Base-by-base conservation (phyloP, 2,329 filamentous ascomycete genomes). In the Colletotrichum chlorophyti region DNA sequence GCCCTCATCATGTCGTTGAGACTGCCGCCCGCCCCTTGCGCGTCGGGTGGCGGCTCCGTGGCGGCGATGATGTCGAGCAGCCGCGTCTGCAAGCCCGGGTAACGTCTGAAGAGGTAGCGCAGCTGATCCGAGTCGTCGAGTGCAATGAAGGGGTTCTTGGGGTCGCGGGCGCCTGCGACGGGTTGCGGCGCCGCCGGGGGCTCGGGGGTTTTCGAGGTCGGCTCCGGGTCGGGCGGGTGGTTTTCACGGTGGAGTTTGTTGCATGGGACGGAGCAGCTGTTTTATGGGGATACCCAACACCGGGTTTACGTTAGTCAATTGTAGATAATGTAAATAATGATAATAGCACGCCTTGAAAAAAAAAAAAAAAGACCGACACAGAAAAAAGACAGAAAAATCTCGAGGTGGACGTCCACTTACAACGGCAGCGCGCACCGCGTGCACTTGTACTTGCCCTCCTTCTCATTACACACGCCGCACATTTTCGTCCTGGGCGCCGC, bases 391-490 rank as follows among this genome's bases (percentile, higher is more conserved):
- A n/a, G n/a, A n/a, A n/a, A n/a, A n/a, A n/a, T n/a, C n/a, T n/a
- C n/a, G n/a, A n/a, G n/a, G n/a, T n/a, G n/a, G n/a, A n/a, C n/a
- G n/a, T n/a, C n/a, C n/a, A 72, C 84, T 67, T 74, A 88, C 86
- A 86, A 88, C 60, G 81, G 80, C 19, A 83, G 65, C 43, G 77
- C 71, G 68, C 86, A 89, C 24, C 78, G 77, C n/a, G 83, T 76
- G 62, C 86, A 89, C 65, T 86, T 88, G 71, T 89, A 89, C 69
- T 85, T 88, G 26, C 76, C 77, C 17, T 79, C 73, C 5, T 76
- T 76, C 29, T 70, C 66, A 24, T 79, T 68, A 68, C 86, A 89
- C 27, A 86, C 74, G 5, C 79, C 78, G 64, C 86, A 88, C 2
- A 69, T 61, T 15, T 65, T 64, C 37, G 64, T 45, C 34, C 60